Evolutionary conservation across 129 eudicot species (phyloP), one percentile per base, ranked within the genome.

Genomic region (Kitagawia praeruptora): DNA sequence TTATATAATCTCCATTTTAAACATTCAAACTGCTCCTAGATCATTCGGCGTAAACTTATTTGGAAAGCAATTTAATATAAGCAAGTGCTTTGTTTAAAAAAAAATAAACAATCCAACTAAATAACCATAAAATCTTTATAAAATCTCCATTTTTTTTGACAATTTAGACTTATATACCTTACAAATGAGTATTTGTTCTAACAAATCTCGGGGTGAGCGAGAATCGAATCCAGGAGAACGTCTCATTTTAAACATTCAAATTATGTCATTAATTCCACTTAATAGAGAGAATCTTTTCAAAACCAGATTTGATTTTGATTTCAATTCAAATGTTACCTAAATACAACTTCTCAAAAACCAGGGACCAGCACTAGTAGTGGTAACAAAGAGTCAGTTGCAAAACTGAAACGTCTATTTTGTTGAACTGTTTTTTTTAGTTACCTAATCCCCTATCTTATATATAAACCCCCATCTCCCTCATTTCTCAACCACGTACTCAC

Each of bases 401-500:
- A 79, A 82, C 77, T 63, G 80, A 76, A 79, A 84, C 85, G 76
- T 53, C 58, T 79, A 72, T 54, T 10, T 25, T 13, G 5, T 28
- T 42, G 49, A 46, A 77, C 72, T 76, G 76, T 46, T 79, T 44
- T 49, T 53, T 45, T 81, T 73, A 40, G 79, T 80, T 78, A 85
- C 78, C 80, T 72, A 63, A 45, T 58, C 38, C 28, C 79, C 37
- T 75, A 34, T 37, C 48, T 61, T 79, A 27, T n/a, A n/a, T 83
- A 74, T 83, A 79, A 49, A 51, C 72, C 70, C 74, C 34, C 39
- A 12, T 64, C 7, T 70, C 31, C 44, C 25, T 78, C 18, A 47
- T 19, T 25, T 51, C 4, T 70, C 47, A 34, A 34, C 37, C 37
- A 46, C 49, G 49, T 46, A 46, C 49, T 46, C 49, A 46, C 49